Conservation (phyloP, 2,329 filamentous ascomycete genomes). For the Botrytis medusae region DNA sequence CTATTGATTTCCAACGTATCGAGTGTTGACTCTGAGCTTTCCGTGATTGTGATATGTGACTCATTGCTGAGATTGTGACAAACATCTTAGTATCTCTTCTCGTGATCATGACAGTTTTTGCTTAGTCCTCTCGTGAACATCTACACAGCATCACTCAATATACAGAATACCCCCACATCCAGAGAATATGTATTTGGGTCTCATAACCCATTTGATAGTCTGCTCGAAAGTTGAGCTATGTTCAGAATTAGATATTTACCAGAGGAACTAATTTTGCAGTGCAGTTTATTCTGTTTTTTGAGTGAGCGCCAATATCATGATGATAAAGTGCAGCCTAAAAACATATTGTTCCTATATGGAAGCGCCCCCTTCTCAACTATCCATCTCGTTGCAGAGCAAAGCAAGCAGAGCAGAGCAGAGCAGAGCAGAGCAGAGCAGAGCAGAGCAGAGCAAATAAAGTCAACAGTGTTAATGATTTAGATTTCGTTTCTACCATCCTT, state of each 20-base stretch:
- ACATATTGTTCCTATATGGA: not conserved
- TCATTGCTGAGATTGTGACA: not conserved
- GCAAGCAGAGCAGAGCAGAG: too few species aligned
- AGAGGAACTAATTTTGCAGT: not conserved
- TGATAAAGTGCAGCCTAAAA: not conserved
- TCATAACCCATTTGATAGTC: not conserved
- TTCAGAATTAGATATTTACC: not conserved
- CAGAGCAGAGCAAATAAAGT: too few species aligned
- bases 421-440: too few species aligned
- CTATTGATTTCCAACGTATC: not conserved
- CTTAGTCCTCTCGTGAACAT: not conserved
- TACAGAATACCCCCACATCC: not conserved
- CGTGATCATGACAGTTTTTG: too few species aligned
- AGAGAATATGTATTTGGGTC: not conserved
- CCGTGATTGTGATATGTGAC: not conserved
- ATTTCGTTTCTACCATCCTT: too few species aligned
- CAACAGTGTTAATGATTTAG: too few species aligned
- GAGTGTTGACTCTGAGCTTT: not conserved
- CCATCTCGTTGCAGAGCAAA: too few species aligned
- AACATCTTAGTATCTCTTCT: not conserved
- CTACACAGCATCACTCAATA: not conserved
- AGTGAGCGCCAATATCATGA: not conserved
- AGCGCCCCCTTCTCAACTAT: not conserved
- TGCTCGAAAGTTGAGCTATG: not conserved
- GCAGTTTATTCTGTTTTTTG: not conserved